These are phyloP conservation scores for Steccherinum ochraceum DNA, from an alignment of 768 basidiomycete genomes.

Conservation along the genomic window DNA sequence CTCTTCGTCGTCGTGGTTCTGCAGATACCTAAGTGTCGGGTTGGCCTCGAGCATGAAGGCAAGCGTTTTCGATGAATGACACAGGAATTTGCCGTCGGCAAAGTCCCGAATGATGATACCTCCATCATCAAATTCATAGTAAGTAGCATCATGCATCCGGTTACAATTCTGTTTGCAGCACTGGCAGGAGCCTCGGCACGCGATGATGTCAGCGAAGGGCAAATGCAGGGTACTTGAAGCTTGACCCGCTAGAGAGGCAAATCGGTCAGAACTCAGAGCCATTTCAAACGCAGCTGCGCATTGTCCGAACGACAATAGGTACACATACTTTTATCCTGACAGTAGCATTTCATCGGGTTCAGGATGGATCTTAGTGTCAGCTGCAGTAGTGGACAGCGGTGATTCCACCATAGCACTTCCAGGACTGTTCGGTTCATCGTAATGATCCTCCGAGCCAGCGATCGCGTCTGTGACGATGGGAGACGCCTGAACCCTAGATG, in stretches of 20 bases:
- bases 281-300: too few species aligned
- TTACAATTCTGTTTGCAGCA: too few species aligned
- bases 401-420: conserved; percentile 10
- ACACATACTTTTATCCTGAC: background rate
- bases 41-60: too few species aligned
- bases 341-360: background rate
- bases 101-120: background rate
- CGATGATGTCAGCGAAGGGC: background rate
- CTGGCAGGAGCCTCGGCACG: background rate
- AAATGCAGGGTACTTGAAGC: background rate
- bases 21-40: too few species aligned
- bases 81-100: background rate
- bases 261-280: background rate
- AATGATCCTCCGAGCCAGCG: too few species aligned
- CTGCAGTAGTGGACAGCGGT: background rate
- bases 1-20: too few species aligned
- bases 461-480: too few species aligned
- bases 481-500: too few species aligned
- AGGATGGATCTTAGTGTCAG: background rate
- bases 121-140: too few species aligned
- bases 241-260: background rate
- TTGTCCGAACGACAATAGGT: too few species aligned
- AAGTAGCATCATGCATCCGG: too few species aligned
- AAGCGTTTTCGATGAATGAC: too few species aligned
- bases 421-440: background rate